Evolutionary conservation across 352 stramenopile species (phyloP).

Genomic region (Pythium monospermum): DNA sequence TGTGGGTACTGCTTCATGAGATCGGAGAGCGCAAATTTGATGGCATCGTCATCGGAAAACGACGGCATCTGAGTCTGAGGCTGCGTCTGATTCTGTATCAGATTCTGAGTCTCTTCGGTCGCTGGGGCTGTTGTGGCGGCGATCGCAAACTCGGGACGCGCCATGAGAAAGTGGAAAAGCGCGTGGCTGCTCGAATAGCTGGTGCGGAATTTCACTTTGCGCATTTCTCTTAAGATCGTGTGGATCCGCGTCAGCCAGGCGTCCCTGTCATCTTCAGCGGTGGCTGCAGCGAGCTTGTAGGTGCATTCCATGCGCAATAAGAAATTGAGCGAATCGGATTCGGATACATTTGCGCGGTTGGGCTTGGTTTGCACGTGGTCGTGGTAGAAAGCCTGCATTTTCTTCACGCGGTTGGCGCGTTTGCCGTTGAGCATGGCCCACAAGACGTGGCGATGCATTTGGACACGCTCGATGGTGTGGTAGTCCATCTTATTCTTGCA

Average conservation of each 20-base stretch:
- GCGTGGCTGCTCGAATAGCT: constrained; percentile 62
- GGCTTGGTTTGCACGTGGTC: constrained; percentile 30
- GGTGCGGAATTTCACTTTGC: constrained; percentile 29
- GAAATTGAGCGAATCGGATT: constrained; percentile 65
- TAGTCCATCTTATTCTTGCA: constrained; percentile 27
- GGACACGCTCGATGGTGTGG: constrained; percentile 37
- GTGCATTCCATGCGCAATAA: constrained; percentile 60
- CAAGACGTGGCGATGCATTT: constrained; percentile 59
- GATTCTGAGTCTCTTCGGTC: too few relatives aligned
- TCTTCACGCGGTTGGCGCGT: constrained; percentile 18
- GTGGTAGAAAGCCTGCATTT: constrained; percentile 40
- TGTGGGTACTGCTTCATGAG: constrained; percentile 45
- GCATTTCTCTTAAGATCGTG: constrained; percentile 38
- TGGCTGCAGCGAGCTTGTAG: constrained; percentile 25
- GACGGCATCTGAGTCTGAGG: background rate
- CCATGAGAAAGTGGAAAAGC: constrained; percentile 59
- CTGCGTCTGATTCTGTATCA: constrained; percentile 6
- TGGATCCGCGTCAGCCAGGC: constrained; percentile 29
- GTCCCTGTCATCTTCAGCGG: constrained; percentile 8
- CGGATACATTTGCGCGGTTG: constrained; percentile 43
- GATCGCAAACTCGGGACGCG: constrained; percentile 38
- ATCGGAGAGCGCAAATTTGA: constrained; percentile 28
- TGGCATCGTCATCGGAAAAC: constrained; percentile 12
- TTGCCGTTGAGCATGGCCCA: constrained; percentile 46
- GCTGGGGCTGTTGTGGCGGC: background rate